Evolutionary conservation across 1,284 basidiomycete genomes (phyloP).

Genomic region (Ganoderma boninense): DNA sequence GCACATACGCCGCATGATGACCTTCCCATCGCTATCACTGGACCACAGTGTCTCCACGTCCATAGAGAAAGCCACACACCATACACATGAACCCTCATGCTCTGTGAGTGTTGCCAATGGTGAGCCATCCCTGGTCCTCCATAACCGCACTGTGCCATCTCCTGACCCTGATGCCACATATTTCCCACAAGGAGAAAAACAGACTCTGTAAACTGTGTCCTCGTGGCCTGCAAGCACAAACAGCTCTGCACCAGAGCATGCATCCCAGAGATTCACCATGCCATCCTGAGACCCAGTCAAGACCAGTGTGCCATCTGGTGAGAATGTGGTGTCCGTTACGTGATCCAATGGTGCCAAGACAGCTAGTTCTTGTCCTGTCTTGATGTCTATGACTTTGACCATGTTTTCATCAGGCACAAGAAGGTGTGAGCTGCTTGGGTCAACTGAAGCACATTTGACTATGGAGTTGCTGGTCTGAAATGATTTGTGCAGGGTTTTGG

Average conservation of each 20-base stretch:
- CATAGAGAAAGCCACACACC: background rate
- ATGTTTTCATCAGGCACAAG: background rate
- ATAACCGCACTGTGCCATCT: conserved; percentile 22
- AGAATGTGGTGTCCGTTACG: background rate
- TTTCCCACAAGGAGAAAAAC: conserved; percentile 16
- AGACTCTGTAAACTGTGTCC: background rate
- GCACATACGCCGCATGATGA: background rate
- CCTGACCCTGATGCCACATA: too few species aligned
- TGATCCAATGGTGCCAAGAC: background rate
- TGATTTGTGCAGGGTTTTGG: too few species aligned
- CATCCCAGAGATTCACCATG: too few species aligned
- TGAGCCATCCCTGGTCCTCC: conserved; percentile 7
- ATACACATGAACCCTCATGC: background rate
- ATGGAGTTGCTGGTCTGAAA: too few species aligned
- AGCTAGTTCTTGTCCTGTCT: background rate
- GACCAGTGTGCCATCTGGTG: background rate
- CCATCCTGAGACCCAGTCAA: background rate
- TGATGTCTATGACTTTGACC: background rate
- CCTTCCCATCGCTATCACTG: background rate
- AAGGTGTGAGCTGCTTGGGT: background rate
- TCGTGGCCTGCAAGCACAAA: background rate
- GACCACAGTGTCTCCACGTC: background rate
- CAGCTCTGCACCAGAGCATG: background rate
- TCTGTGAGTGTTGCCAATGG: conserved; percentile 9
- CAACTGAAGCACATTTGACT: background rate